Evolutionary conservation across 1,284 basidiomycete genomes (phyloP), one percentile per base, ranked within the genome.

Genomic region (Tylopilus orsonianus): DNA sequence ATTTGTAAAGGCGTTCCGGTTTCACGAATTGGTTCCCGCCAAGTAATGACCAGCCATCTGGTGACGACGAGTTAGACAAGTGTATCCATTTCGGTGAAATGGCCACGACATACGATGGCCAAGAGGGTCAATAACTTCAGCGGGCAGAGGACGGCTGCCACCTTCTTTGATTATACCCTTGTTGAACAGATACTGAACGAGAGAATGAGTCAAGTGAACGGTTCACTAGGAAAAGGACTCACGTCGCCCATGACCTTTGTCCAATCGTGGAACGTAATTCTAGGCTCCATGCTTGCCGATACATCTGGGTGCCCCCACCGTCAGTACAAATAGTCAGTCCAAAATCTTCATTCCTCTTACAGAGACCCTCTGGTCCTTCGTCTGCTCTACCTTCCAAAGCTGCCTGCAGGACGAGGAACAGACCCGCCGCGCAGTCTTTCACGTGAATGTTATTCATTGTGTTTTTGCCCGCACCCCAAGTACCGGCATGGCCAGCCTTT

Each of bases 381-480:
- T 70, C 69, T 1, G 72, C 72, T 32, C 58, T 66, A 2, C 69
- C 70, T 34, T 71, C 61, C 4, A 73, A 53, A 5, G 69, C 70
- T 10, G 68, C 70, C 24, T 71, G 63, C 27, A 75, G 55, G 23
- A 73, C 53, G 14, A 61, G 55, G 18, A 69, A 19, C 4, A 74
- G 36, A 12, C 65, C 69, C 27, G 53, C 55, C 0, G 67, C 67
- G 12, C 62, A 63, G 41, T 75, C 73, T 38, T 65, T 68, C 43
- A 75, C 68, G 35, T 74, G 72, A 7, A 73, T 59, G 30, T 64
- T 71, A 33, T 60, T 62, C 59, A 72, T 67, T n/a, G 58, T 38
- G 32, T 72, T 75, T 20, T 58, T 56, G 1, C 72, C 72, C 3
- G 59, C 55, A 14, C 72, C 74, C 71, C 71, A 75, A 4, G 71